These are phyloP conservation scores for Glomus cerebriforme DNA, from an alignment of 192 early-diverging fungal genomes.

Conservation along the genomic window DNA sequence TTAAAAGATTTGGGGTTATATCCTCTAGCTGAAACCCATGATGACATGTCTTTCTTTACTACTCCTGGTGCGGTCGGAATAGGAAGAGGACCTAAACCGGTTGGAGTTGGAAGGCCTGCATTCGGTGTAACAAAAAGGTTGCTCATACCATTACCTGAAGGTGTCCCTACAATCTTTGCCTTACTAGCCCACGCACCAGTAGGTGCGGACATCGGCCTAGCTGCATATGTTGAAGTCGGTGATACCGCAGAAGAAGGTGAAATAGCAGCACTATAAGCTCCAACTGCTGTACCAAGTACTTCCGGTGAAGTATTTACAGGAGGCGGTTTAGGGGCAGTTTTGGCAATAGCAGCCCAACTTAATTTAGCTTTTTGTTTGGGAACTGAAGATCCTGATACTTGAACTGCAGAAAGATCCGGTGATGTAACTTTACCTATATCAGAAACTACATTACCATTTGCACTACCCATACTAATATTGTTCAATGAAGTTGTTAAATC, in stretches of 20 bases:
- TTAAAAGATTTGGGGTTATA: constrained; percentile 32
- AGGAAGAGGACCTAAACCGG: background rate
- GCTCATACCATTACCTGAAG: constrained; percentile 27
- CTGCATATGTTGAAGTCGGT: constrained; percentile 18
- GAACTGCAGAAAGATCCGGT: constrained; percentile 9
- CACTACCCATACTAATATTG: constrained; percentile 17
- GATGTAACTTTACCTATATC: constrained; percentile 24
- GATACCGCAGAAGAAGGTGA: constrained; percentile 26
- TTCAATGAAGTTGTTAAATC: constrained; percentile 28
- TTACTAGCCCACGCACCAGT: constrained; percentile 20
- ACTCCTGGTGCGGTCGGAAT: background rate
- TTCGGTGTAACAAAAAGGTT: constrained; percentile 14
- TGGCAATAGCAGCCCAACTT: constrained; percentile 28
- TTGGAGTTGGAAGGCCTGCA: background rate
- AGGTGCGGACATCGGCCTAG: constrained; percentile 24
- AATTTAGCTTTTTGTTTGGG: constrained; percentile 16
- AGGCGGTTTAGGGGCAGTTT: constrained; percentile 29
- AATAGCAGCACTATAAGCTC: constrained; percentile 30
- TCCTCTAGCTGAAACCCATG: constrained; percentile 19
- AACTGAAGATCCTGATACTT: constrained; percentile 13
- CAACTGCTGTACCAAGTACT: constrained; percentile 20
- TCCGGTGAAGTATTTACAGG: constrained; percentile 31
- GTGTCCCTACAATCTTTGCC: constrained; percentile 20
- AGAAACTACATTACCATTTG: constrained; percentile 7
- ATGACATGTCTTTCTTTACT: constrained; percentile 23